Percentiles rank a stretch among this genome's conserved stretches.
Evolutionary conservation across 2,329 filamentous ascomycete genomes (phyloP).

Genomic region (Fusarium decemcellulare): DNA sequence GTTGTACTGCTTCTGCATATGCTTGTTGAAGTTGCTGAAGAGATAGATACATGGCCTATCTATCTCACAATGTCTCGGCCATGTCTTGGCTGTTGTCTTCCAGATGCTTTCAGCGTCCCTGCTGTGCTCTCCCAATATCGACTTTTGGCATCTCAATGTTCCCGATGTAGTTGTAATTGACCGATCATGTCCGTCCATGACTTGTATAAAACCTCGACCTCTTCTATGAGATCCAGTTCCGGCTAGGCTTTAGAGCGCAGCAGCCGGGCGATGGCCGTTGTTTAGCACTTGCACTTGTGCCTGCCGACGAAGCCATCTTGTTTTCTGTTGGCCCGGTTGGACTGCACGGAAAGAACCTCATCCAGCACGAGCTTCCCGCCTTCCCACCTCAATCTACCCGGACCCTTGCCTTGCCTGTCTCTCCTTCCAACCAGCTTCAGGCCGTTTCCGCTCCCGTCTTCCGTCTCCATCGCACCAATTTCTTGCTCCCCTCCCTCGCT

Average conservation of each 20-base stretch:
- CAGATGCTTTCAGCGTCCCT: neutral
- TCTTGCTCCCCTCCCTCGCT: constrained; percentile 12
- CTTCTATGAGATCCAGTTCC: neutral
- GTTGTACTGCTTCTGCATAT: constrained; percentile 3
- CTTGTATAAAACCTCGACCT: neutral
- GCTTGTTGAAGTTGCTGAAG: neutral
- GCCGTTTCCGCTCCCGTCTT: constrained; percentile 24
- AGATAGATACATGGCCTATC: neutral
- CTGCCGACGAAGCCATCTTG: constrained; percentile 21
- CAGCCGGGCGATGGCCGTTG: neutral
- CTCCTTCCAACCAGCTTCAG: constrained; percentile 2
- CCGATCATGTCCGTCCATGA: neutral
- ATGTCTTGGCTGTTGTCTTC: neutral
- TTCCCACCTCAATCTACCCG: constrained; percentile 26
- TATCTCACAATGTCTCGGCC: neutral
- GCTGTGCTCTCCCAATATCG: constrained; percentile 1
- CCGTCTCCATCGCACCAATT: constrained; percentile 3
- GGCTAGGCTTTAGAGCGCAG: constrained; percentile 6
- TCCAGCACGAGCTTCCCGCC: constrained; percentile 11
- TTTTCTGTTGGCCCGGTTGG: constrained; percentile 34
- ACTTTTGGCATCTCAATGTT: neutral
- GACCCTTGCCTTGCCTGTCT: constrained; percentile 28
- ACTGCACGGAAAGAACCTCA: constrained; percentile 6
- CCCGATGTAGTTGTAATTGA: neutral
- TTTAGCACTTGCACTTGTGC: constrained; percentile 19